These are phyloP conservation scores for Colletotrichum viniferum DNA, from an alignment of 2,329 filamentous ascomycete species.

Conservation along the genomic window DNA sequence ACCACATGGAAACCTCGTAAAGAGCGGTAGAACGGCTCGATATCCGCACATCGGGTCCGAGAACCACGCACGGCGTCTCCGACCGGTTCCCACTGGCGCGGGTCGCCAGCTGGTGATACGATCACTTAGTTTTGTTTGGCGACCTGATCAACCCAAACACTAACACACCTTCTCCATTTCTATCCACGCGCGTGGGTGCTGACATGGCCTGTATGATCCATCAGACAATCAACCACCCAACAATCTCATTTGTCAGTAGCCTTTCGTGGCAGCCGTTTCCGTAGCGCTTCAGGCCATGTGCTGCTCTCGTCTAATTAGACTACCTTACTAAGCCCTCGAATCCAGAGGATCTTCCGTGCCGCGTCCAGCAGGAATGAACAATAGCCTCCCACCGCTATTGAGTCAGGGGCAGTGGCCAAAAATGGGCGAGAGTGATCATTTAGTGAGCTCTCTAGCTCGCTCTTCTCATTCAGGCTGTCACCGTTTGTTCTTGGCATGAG, in stretches of 20 bases:
- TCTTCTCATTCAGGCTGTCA: background rate
- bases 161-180: background rate
- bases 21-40: background rate
- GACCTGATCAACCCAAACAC: background rate
- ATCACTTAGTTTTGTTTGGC: background rate
- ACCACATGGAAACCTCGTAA: background rate
- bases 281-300: background rate
- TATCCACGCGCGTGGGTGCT: background rate
- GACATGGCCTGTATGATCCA: background rate
- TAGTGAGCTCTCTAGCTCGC: background rate
- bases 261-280: background rate
- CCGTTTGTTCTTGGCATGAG: background rate
- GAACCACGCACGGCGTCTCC: conserved; percentile 1
- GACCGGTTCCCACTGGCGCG: background rate
- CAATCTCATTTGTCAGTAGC: background rate
- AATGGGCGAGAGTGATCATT: background rate
- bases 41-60: background rate
- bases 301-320: background rate
- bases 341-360: background rate
- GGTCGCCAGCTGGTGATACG: background rate
- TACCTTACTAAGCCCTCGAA: background rate
- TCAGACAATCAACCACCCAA: background rate
- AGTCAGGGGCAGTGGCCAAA: background rate
- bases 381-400: background rate
- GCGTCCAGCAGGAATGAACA: background rate